A percentile compares a stretch with the other conserved stretches of the same genome.
These are phyloP conservation scores for Xenosphaeropsis pyriputrescens DNA, from an alignment of 2,329 filamentous ascomycete genomes.

Conservation along the genomic window DNA sequence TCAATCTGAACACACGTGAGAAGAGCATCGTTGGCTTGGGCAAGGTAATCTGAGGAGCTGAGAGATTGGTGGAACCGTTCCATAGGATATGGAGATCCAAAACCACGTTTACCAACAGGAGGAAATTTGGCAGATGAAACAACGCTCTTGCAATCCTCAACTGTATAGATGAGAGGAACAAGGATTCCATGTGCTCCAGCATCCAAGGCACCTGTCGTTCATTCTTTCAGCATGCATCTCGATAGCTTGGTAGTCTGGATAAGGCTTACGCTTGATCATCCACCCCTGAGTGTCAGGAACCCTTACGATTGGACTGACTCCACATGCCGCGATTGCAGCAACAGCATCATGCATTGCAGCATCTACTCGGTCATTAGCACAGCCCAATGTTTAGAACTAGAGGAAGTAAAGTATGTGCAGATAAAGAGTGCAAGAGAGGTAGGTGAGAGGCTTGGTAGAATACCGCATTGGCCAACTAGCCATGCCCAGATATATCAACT, in stretches of 20 bases:
- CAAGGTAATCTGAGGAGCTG: conserved; percentile 38
- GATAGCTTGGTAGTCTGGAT: conserved; percentile 4
- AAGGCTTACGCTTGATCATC: conserved; percentile 37
- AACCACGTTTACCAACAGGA: conserved; percentile 35
- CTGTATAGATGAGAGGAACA: conserved; percentile 37
- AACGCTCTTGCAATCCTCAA: conserved; percentile 33
- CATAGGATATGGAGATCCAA: conserved; percentile 39
- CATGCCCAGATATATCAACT: too few relatives aligned
- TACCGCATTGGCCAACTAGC: too few relatives aligned
- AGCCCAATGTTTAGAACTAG: too few relatives aligned
- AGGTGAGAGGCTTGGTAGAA: too few relatives aligned
- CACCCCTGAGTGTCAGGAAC: conserved; percentile 40
- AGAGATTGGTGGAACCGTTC: conserved; percentile 30
- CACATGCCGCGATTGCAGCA: conserved; percentile 37
- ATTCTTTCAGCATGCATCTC: conserved; percentile 3
- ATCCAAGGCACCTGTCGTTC: conserved; percentile 34
- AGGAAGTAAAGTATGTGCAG: too few relatives aligned
- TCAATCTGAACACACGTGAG: conserved; percentile 56
- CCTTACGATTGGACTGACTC: conserved; percentile 38
- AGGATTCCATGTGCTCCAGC: conserved; percentile 41
- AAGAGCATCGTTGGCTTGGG: conserved; percentile 39
- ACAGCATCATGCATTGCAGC: conserved; percentile 42
- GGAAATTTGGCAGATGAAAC: conserved; percentile 40
- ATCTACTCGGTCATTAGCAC: conserved; percentile 18
- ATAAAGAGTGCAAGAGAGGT: too few relatives aligned